Base-by-base conservation (phyloP, 1,284 basidiomycete genomes). In the Cutaneotrichosporon spelunceum region DNA sequence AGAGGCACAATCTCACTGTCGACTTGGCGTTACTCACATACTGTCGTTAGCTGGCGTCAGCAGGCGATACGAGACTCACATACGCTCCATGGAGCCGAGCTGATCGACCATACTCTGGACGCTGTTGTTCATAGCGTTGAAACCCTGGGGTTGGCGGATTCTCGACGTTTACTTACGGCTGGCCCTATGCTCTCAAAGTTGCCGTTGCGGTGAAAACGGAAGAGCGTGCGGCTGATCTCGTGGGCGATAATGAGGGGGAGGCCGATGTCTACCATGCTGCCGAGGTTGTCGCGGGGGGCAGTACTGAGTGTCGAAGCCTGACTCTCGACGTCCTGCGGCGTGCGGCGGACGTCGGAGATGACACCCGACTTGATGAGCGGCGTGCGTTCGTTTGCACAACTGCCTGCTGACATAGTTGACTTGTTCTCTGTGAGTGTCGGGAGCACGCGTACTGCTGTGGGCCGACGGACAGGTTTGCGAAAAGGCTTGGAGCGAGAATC, bases 131-230 rank as follows among this genome's bases (percentile, higher is more conserved):
- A 93, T 84, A 0, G 87, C 84, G 75, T 92, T 93, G 49, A 85
- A 82, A 62, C 90, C 89, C 87, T 62, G 36, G 52, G 60, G 55
- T 54, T 57, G 61, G 60, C 33, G n/a, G n/a, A n/a, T n/a, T 19
- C 9, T n/a, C n/a, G n/a, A n/a, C n/a, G 16, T 21, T 27, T 14
- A 68, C 82, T 76, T 72, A 85, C 89, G 84, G 91, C 90, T 11
- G 90, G 91, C 30, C 91, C 91, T 64, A 93, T 85, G 19, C 88
- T 88, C 73, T 93, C 91, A 56, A 93, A 73, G 61, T 86, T 86
- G 1, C 91, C 91, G 70, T 89, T 86, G 42, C 86, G 81, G 71
- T 86, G 85, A 76, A 92, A 93, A 56, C 80, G 81, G 76, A 90
- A 92, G 29, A 93, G 77, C 11, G 82, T 74, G 52, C 85, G 80